A percentile compares a stretch with the other conserved stretches of the same genome.
phyloP scores from a whole-genome alignment of 164 flowering plant species.

The Platanus orientalis region DNA sequence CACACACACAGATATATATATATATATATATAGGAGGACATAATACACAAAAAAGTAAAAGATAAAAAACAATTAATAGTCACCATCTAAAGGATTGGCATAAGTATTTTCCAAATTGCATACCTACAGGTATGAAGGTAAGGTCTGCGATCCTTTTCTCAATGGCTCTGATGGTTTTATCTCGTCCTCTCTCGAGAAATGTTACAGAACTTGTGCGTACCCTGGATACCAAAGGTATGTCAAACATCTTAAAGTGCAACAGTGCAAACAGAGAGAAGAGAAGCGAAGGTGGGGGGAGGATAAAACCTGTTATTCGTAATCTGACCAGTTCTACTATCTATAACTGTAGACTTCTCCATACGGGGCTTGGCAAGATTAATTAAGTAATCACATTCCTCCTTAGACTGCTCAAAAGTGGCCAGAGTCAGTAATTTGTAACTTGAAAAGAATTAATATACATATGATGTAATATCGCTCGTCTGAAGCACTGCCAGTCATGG shows the following conservation, averaged over 20 bases:
- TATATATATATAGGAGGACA: too few relatives aligned
- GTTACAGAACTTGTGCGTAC: conserved; percentile 93
- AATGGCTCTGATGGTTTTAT: conserved; percentile 56
- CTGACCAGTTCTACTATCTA: conserved; percentile 62
- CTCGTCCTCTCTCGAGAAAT: conserved; percentile 70
- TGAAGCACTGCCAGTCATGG: too few relatives aligned
- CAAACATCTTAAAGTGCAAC: too few relatives aligned
- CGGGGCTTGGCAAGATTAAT: conserved; percentile 57
- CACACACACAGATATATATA: too few relatives aligned
- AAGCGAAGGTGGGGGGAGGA: conserved; percentile 8
- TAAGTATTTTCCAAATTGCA: conserved; percentile 13
- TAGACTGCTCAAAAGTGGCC: conserved; percentile 38
- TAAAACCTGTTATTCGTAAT: conserved; percentile 64
- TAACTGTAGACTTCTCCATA: conserved; percentile 64
- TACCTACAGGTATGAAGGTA: conserved; percentile 88
- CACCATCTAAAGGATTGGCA: neutral
- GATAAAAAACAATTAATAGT: too few relatives aligned
- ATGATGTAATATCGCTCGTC: too few relatives aligned
- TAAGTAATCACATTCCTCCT: too few relatives aligned
- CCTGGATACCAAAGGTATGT: conserved; percentile 33
- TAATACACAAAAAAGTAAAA: neutral
- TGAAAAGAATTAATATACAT: too few relatives aligned
- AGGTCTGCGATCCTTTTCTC: conserved; percentile 93
- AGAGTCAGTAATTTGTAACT: neutral
- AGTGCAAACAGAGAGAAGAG: too few relatives aligned